A percentile compares a stretch with the other conserved stretches of the same genome.
Evolutionary conservation across 1,284 basidiomycete genomes (phyloP).

Genomic region (Sanguinoderma infundibulare): DNA sequence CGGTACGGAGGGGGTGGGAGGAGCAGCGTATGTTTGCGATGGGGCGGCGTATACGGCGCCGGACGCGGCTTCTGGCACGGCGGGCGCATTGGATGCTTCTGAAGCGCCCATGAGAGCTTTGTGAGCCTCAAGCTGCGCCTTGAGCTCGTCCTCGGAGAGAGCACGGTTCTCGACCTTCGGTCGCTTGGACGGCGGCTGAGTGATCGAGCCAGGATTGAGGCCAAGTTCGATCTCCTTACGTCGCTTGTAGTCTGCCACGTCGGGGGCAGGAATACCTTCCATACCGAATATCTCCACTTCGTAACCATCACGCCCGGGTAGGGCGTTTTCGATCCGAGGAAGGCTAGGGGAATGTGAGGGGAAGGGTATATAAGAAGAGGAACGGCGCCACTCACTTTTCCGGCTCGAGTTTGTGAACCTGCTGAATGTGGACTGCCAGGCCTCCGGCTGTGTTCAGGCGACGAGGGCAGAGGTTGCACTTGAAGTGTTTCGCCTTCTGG

Average conservation of each 20-base stretch:
- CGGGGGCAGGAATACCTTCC: slow-evolving; percentile 96
- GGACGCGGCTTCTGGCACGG: slow-evolving; percentile 42
- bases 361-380: background rate
- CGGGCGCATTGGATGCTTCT: slow-evolving; percentile 41
- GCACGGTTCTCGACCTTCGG: slow-evolving; percentile 85
- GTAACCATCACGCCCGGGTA: slow-evolving; percentile 96
- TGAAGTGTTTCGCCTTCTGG: slow-evolving; percentile 99
- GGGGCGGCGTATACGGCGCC: slow-evolving; percentile 72
- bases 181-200: slow-evolving; percentile 78
- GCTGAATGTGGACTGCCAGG: slow-evolving; percentile 97
- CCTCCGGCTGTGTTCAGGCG: slow-evolving; percentile 97
- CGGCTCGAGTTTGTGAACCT: slow-evolving; percentile 97
- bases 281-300: slow-evolving; percentile 99
- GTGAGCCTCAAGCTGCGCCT: slow-evolving; percentile 87
- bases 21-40: slow-evolving; percentile 65
- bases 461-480: slow-evolving; percentile 94
- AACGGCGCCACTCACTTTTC: slow-evolving; percentile 83
- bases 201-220: slow-evolving; percentile 79
- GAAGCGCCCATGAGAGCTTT: slow-evolving; percentile 87
- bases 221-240: slow-evolving; percentile 93
- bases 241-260: slow-evolving; percentile 94
- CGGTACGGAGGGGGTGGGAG: slow-evolving; percentile 47
- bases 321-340: slow-evolving; percentile 91
- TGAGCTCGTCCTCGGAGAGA: slow-evolving; percentile 83
- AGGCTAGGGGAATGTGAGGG: slow-evolving; percentile 44